Base-by-base conservation (phyloP, 371 early-diverging fungal genomes). In the Conidiobolus incongruus region DNA sequence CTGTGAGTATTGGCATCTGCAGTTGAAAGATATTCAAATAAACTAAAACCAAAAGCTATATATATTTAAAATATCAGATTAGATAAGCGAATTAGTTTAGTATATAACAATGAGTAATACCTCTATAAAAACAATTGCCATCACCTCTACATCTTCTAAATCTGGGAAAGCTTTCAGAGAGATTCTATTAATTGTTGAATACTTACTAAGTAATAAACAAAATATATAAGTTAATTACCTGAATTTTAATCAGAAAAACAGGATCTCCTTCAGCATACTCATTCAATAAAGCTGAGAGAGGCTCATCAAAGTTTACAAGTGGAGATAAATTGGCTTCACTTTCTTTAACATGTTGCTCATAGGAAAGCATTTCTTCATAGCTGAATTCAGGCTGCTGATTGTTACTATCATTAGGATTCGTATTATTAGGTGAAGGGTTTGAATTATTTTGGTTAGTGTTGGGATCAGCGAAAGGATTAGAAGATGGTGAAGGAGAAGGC, bases 121-220 rank as follows among this genome's bases (percentile, higher is more conserved):
- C 76, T 67, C 76, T 47, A 52, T 69, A 75, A 41, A 77, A 77
- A 44, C 77, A 77, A 53, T 52, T 64, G 70, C 75, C 77, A 59
- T 77, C 77, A 10, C 77, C 77, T 37, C 77, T 65, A 47, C 72
- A 73, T 38, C 63, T 57, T 38, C 77, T 59, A 45, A 75, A 66
- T 42, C 55, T 58, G 38, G 61, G 55, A 47, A 70, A 62, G 4
- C 55, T 47, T 17, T 58, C 52, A 19, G 57, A 49, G 23, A 75
- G 44, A 42, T 70, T 69, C 76, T 75, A 56, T 45, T 28, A 35
- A 12, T 12, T 11, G 35, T 21, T 32, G 13, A 31, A 34, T 15
- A 36, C 19, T 29, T 22, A 32, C 29, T 36, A 43, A 16, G 33
- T 30, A 35, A 22, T 34, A 44, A 23, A 6, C 7, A 15, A 15